Base-by-base conservation (phyloP, 208 protist genomes). In the Wallacemonas sp. region DNA sequence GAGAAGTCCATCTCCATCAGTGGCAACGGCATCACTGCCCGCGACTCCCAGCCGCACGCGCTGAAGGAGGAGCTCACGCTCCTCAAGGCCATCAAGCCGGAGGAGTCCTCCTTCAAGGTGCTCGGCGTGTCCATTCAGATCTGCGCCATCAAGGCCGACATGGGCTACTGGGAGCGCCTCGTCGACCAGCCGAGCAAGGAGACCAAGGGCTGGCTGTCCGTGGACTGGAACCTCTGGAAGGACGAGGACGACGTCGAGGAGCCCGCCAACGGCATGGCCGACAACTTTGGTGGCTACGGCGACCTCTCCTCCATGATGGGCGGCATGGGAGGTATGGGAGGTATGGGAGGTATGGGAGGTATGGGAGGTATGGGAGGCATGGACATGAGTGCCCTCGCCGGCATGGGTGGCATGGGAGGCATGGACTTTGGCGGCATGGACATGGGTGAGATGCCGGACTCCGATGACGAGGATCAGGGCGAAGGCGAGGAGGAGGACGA, bases 151-250 rank as follows among this genome's bases (percentile, higher is more conserved):
- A 96, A 96, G 84, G 88, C 89, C 79, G 91, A 96, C 38, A 72
- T 75, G 57, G 87, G 84, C 25, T 96, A 94, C 76, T 94, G 91
- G 87, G 91, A 93, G 68, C 77, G 79, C 38, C 79, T 96, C 20
- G 85, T 92, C 14, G 76, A 88, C 36, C 73, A 92, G 75, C 78
- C 86, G 20, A 76, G 72, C 31, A 86, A 84, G 74, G 68, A 74
- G 39, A 93, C 87, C 1, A 91, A 92, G 77, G 72, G 69, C 10
- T 96, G 91, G 91, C 81, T 96, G 11, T 91, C 87, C 11, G 87
- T 76, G 8, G 91, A 96, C 77, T 96, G 91, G 88, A 96, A 94
- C 76, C 79, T 96, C 18, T 96, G 91, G 91, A 94, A 96, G 77
- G 91, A 96, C 63, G 91, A 96, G 71, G 87, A 96, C 65, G 91